Evolutionary conservation across 495 filamentous ascomycete genomes (phyloP), one percentile per base, ranked within the genome.

Genomic region (Penicillium antarcticum): DNA sequence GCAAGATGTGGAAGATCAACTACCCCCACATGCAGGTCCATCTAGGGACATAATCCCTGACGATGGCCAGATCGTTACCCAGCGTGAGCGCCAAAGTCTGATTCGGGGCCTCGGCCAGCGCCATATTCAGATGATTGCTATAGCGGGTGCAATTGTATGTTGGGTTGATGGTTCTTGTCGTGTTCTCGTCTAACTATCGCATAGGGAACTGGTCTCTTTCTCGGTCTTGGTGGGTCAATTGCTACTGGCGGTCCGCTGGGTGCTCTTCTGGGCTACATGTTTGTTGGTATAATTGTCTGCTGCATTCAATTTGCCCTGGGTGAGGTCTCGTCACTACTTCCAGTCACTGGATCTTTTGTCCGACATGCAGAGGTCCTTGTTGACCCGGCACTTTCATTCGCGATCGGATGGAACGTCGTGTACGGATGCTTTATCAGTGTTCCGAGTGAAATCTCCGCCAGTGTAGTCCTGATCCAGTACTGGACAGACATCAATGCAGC

Each of bases 391-490:
- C 63, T 86, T 17, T 78, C 77, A 12, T 87, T 87, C 61, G 75
- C 81, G 9, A 64, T 85, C n/a, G 84, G 84, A 1, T 82, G 72
- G 79, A 82, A 76, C 45, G 66, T 70, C 60, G 70, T 72, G 72
- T 72, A 72, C 42, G 67, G 67, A 12, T 60, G 58, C 24, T 72
- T 88, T 56, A 86, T 95, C 55, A 75, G 84, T 32, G 78, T 86
- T 12, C 82, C 83, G 5, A 75, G 72, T 57, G 82, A 85, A 64
- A 81, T 85, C 35, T 79, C 80, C n/a, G 83, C 83, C 10, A 75
- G 75, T 9, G 78, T 80, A 16, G 80, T 84, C 6, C 58, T 87
- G 18, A 78, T 85, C 43, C 69, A 80, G 60, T 86, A 75, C 55
- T 85, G 80, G 79, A 76, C 74, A n/a, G 68, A 77, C 29, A 57